These are phyloP conservation scores for Scheffersomyces spartinae DNA, from an alignment of 805 yeast genomes.

Conservation along the genomic window DNA sequence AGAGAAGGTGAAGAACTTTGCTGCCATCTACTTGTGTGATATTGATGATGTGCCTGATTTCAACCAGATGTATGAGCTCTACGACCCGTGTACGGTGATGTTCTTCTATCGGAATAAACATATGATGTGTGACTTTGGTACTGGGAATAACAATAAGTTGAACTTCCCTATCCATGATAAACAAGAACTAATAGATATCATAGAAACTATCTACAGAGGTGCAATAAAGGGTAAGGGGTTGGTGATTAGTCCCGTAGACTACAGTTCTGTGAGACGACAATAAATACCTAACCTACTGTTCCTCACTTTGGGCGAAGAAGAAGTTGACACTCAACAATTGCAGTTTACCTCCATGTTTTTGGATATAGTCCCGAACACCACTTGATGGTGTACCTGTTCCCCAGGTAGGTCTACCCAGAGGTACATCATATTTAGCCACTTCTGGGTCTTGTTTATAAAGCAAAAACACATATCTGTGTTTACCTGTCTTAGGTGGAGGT, in stretches of 20 bases:
- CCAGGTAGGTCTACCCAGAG: constrained; percentile 60
- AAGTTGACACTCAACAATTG: constrained; percentile 68
- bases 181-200: constrained; percentile 83
- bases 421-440: constrained; percentile 28
- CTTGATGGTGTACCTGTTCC: constrained; percentile 75
- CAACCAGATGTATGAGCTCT: constrained; percentile 76
- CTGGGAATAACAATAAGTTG: constrained; percentile 93
- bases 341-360: constrained; percentile 40
- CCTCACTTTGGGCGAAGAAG: constrained; percentile 63
- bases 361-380: constrained; percentile 70
- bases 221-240: constrained; percentile 89
- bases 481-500: constrained; percentile 81
- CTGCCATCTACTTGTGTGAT: constrained; percentile 80
- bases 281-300: too few relatives aligned
- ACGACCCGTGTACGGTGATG: constrained; percentile 89
- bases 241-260: constrained; percentile 73
- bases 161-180: constrained; percentile 65
- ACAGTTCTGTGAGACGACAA: too few relatives aligned
- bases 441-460: constrained; percentile 55
- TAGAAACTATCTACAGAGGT: constrained; percentile 84
- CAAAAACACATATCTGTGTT: constrained; percentile 77
- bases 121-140: constrained; percentile 98
- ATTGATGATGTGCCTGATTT: constrained; percentile 85
- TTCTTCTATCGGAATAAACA: constrained; percentile 88
- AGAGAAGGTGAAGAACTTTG: constrained; percentile 79